Conservation (phyloP, 2,329 filamentous ascomycete species). For the Penicillium sp. region DNA sequence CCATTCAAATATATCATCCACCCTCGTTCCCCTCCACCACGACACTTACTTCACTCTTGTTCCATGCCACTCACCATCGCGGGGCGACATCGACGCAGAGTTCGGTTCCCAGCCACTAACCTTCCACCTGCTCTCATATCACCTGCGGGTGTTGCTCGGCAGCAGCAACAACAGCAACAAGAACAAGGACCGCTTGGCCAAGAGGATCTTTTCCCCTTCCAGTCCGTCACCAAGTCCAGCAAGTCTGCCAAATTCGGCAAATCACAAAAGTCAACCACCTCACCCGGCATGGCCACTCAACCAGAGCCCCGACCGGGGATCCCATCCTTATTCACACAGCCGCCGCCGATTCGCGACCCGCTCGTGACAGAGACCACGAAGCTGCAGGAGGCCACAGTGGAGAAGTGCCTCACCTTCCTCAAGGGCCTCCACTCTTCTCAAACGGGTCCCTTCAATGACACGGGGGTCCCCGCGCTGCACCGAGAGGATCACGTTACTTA, state of each 20-base stretch:
- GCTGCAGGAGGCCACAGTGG: conserved; percentile 62
- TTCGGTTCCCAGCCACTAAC: conserved; percentile 31
- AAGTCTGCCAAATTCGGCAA: not conserved
- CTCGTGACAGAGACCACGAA: conserved; percentile 63
- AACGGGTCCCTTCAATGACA: conserved; percentile 54
- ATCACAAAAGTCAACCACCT: not conserved
- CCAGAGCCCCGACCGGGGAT: conserved; percentile 23
- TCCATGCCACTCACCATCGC: conserved; percentile 32
- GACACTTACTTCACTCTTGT: not conserved
- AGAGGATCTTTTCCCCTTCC: conserved; percentile 1
- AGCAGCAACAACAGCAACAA: not conserved
- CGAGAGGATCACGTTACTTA: conserved; percentile 51
- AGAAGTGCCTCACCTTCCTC: conserved; percentile 64
- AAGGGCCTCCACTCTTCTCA: conserved; percentile 45
- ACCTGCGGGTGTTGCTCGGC: not conserved
- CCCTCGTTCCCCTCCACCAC: not conserved
- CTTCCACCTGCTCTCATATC: conserved; percentile 12
- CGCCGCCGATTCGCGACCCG: conserved; percentile 59
- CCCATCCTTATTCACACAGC: conserved; percentile 37
- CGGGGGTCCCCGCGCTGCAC: conserved; percentile 70
- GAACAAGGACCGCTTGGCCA: conserved; percentile 10
- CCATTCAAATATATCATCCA: not conserved
- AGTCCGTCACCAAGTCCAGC: not conserved
- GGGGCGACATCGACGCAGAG: conserved; percentile 33
- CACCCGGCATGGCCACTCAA: conserved; percentile 20